Evolutionary conservation across 352 stramenopile species (phyloP).

Genomic region (Phytophthora cactorum): DNA sequence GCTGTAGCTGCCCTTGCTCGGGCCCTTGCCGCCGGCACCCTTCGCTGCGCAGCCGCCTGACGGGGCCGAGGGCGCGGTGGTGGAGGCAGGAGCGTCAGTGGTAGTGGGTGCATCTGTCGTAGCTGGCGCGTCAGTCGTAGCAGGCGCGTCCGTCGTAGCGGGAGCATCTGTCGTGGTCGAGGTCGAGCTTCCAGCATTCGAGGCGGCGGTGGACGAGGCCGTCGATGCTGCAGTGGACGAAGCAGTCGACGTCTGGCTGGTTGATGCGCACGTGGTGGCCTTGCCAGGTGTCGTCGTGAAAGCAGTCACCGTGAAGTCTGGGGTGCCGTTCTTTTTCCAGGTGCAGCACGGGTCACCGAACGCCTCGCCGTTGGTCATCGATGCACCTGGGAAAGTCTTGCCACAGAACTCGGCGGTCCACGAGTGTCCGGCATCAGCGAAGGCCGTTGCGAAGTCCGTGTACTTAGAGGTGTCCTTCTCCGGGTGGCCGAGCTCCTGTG

Average conservation of each 20-base stretch:
- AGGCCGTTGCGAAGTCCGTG: slow-evolving; percentile 49
- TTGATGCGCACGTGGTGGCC: slow-evolving; percentile 30
- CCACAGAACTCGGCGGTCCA: slow-evolving; percentile 36
- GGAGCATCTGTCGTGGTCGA: slow-evolving; percentile 6
- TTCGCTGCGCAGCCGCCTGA: slow-evolving; percentile 28
- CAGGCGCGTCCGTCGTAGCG: slow-evolving; percentile 1
- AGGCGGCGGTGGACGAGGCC: neutral
- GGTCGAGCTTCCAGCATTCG: slow-evolving; percentile 10
- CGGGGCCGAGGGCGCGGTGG: slow-evolving; percentile 14
- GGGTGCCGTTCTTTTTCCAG: slow-evolving; percentile 42
- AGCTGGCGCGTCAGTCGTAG: slow-evolving; percentile 8
- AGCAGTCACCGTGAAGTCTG: slow-evolving; percentile 44
- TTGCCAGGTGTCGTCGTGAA: slow-evolving; percentile 32
- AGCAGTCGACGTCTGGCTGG: slow-evolving; percentile 11
- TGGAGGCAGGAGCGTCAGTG: slow-evolving; percentile 5
- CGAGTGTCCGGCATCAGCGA: slow-evolving; percentile 27
- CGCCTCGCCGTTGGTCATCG: slow-evolving; percentile 46
- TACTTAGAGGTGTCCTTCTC: slow-evolving; percentile 34
- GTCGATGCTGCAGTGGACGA: slow-evolving; percentile 12
- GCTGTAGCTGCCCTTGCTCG: slow-evolving; percentile 16
- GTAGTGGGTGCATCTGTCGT: slow-evolving; percentile 3
- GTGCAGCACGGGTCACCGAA: slow-evolving; percentile 66
- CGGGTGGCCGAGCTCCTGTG: slow-evolving; percentile 45
- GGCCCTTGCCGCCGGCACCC: slow-evolving; percentile 9
- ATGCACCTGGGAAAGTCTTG: slow-evolving; percentile 28